Conservation (phyloP, 768 basidiomycete genomes). For the Boletellus sp. region DNA sequence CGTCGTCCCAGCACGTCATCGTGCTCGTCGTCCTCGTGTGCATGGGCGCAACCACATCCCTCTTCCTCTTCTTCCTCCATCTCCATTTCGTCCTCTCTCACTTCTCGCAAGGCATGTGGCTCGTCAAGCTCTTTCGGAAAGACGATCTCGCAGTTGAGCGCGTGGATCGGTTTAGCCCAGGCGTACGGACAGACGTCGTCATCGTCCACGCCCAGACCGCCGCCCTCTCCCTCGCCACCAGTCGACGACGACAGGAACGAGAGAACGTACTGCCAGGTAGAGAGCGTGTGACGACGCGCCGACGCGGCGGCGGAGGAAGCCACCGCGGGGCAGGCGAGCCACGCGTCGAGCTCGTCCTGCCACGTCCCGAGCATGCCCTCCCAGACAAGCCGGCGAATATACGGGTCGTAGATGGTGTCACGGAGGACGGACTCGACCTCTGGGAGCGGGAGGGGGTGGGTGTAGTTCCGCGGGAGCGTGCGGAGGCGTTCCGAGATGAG, state of each 20-base stretch:
- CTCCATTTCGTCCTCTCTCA: not conserved
- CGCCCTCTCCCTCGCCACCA: not conserved
- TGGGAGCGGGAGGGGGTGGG: slow-evolving; percentile 61
- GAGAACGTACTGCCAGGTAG: slow-evolving; percentile 27
- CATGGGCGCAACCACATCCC: not conserved
- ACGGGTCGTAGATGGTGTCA: slow-evolving; percentile 83
- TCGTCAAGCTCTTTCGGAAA: slow-evolving; percentile 72
- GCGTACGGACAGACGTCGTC: slow-evolving; percentile 66
- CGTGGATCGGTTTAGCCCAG: slow-evolving; percentile 72
- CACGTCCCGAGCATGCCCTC: slow-evolving; percentile 77
- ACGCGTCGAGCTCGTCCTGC: slow-evolving; percentile 52
- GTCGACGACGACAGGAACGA: slow-evolving; percentile 4
- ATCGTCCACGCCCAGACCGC: slow-evolving; percentile 45
- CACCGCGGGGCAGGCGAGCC: slow-evolving; percentile 62
- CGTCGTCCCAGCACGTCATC: not conserved
- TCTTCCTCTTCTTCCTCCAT: too few relatives aligned
- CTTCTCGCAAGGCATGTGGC: not conserved
- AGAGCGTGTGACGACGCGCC: not conserved
- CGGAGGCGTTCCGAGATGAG: slow-evolving; percentile 83
- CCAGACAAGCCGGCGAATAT: slow-evolving; percentile 81
- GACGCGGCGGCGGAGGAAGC: too few relatives aligned
- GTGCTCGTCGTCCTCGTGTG: not conserved
- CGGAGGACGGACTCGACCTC: slow-evolving; percentile 65
- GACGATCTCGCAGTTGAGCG: slow-evolving; percentile 76
- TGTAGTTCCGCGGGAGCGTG: slow-evolving; percentile 71